Conservation (phyloP, 805 yeast genomes). For the Saccharomyces eubayanus region DNA sequence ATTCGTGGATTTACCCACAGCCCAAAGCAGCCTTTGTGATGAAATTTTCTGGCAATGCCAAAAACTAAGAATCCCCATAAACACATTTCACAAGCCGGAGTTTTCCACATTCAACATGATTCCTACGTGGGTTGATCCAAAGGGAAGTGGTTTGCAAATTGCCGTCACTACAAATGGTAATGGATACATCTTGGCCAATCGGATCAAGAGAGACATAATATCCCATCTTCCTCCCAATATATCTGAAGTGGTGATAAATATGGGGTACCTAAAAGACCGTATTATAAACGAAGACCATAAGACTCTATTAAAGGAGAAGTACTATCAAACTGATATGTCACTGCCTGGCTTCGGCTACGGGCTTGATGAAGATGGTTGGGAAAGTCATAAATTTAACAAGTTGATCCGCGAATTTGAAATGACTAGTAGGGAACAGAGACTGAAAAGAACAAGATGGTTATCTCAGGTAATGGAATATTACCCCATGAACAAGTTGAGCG, state of each 20-base stretch:
- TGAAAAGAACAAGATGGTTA: slow-evolving; percentile 71
- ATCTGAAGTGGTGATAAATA: slow-evolving; percentile 56
- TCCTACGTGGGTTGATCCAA: slow-evolving; percentile 63
- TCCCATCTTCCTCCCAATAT: slow-evolving; percentile 60
- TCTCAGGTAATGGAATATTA: slow-evolving; percentile 86
- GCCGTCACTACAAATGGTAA: slow-evolving; percentile 83
- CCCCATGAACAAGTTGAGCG: slow-evolving; percentile 60
- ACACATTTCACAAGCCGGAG: slow-evolving; percentile 65
- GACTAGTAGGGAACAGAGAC: slow-evolving; percentile 42
- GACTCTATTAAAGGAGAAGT: slow-evolving; percentile 22
- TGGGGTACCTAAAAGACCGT: slow-evolving; percentile 55
- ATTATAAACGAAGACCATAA: slow-evolving; percentile 46
- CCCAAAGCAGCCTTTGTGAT: slow-evolving; percentile 28
- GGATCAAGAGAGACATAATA: slow-evolving; percentile 68
- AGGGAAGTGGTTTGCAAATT: slow-evolving; percentile 49
- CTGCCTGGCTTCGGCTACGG: slow-evolving; percentile 29
- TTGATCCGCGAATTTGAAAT: slow-evolving; percentile 53
- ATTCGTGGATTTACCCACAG: slow-evolving; percentile 46
- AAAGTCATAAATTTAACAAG: slow-evolving; percentile 48
- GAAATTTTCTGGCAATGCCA: slow-evolving; percentile 45
- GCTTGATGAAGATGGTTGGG: slow-evolving; percentile 63
- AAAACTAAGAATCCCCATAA: slow-evolving; percentile 67
- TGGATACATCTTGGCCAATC: slow-evolving; percentile 78
- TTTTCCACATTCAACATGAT: slow-evolving; percentile 68
- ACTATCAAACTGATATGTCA: slow-evolving; percentile 11